Conservation (phyloP, 1,139 yeast species). For the Nematodospora anomalae region DNA sequence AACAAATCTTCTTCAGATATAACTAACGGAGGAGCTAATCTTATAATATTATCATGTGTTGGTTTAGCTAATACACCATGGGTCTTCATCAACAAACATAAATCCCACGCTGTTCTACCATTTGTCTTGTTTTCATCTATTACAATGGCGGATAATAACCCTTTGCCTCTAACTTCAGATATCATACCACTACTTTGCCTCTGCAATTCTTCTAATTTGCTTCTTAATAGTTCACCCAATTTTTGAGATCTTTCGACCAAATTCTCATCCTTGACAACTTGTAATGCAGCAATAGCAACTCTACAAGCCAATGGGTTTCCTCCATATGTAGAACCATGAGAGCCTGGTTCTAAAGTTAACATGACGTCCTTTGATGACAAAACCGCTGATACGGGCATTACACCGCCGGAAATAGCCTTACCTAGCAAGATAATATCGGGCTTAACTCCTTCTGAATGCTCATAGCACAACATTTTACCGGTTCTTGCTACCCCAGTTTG, state of each 20-base stretch:
- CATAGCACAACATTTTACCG: conserved; percentile 89
- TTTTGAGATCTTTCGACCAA: conserved; percentile 75
- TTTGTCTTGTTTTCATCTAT: conserved; percentile 81
- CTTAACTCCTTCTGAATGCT: conserved; percentile 73
- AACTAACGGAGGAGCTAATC: conserved; percentile 95
- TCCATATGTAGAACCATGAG: conserved; percentile 97
- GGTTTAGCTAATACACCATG: conserved; percentile 94
- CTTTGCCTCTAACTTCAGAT: conserved; percentile 90
- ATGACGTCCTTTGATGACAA: conserved; percentile 84
- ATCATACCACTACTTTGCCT: conserved; percentile 68
- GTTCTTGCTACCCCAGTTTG: conserved; percentile 98
- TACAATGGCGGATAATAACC: conserved; percentile 87
- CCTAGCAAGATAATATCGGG: conserved; percentile 91
- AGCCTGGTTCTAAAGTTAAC: conserved; percentile 90
- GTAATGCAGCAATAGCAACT: conserved; percentile 91
- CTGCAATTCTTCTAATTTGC: conserved; percentile 64
- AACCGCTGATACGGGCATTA: conserved; percentile 88
- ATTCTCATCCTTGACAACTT: conserved; percentile 85
- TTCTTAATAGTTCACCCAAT: conserved; percentile 70
- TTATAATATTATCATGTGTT: conserved; percentile 92
- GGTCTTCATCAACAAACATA: conserved; percentile 85
- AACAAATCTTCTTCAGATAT: conserved; percentile 83
- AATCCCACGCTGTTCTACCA: conserved; percentile 95
- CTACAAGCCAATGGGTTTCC: conserved; percentile 96
- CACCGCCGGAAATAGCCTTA: conserved; percentile 96